Evolutionary conservation across 495 filamentous ascomycete genomes (phyloP), one percentile per base, ranked within the genome.

Genomic region (Glonium stellatum): DNA sequence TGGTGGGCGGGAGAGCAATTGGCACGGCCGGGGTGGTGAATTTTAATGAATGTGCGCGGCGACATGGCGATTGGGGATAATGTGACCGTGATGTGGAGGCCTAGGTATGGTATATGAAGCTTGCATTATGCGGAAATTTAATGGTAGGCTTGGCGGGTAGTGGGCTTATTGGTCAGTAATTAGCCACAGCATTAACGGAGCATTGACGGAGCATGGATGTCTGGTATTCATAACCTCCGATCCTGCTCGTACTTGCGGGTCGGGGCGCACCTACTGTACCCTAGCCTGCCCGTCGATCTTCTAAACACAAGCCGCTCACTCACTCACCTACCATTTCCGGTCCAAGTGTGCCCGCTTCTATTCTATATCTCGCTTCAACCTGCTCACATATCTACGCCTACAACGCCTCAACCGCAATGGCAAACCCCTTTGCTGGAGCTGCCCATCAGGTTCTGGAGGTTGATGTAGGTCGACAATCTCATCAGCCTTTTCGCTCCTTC

Each of bases 401-500:
- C 39, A 18, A 15, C 18, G 4, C 18, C 13, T 11, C 39, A 11
- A 44, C 12, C 39, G 10, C 39, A 13, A 51, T 51, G 48, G 23
- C 48, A 51, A 22, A 51, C 15, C 48, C 48, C 13, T 23, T 51
- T 1, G 21, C 21, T 15, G 21, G 21, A 31, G 15, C 48, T 25
- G 48, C 19, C 19, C 39, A 67, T 46, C 65, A 61, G 31, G 46
- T 62, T n/a, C 48, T 68, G 22, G 59, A 66, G 27, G 34, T 54
- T 15, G 66, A 68, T 50, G 66, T 66, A 51, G 48, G 48, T 6
- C 11, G 9, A 51, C 25, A 23, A 25, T 51, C 48, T 27, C 48
- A 15, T 51, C 15, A 15, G 9, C 12, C 6, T 13, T 44, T 44
- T 51, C 25, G 19, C 12, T 22, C 48, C 48, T 51, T 23, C 15